Evolutionary conservation across 306 rosid genomes (phyloP), one percentile per base, ranked within the genome.

Genomic region (Dryas alaskensis): DNA sequence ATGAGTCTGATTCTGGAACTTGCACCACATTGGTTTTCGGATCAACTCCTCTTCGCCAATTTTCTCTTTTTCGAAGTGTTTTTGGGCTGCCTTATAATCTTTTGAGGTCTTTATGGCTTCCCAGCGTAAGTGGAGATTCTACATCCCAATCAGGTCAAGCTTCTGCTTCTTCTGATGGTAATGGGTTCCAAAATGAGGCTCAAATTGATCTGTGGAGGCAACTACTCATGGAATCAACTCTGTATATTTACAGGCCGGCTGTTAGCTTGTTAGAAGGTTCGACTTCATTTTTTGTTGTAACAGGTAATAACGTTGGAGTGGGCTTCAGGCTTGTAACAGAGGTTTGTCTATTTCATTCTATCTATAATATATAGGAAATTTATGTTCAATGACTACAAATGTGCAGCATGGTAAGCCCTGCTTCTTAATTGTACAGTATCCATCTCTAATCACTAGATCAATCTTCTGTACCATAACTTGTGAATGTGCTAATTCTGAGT

Each of bases 221-320:
- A 59, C 50, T 69, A 12, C 55, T 76, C 10, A 44, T n/a, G 69
- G 74, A 76, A 42, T 76, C 48, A 43, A 72, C 80, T 39, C 75
- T 69, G 1, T 60, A 76, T 22, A 50, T 60, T 48, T 60, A 50
- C 42, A 51, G 75, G 37, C 73, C 67, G 14, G 70, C 48, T 12
- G 70, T 52, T 60, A 60, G 12, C 39, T 60, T 51, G 61, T 51
- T 68, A 51, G 63, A 69, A 48, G 74, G 62, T 49, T 50, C 75
- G 9, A 27, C 57, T 47, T 68, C 75, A 42, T 44, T 68, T 48
- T 49, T 60, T 54, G 10, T 60, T 2, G 40, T 55, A 44, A 68
- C 64, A 5, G 64, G 69, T 51, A 44, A 16, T 51, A 44, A 16
- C 61, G 44, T 0, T 42, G 37, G 63, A 19, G 48, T 39, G 53